phyloP scores from a whole-genome alignment of 164 flowering plant species.

The Macadamia tetraphylla region DNA sequence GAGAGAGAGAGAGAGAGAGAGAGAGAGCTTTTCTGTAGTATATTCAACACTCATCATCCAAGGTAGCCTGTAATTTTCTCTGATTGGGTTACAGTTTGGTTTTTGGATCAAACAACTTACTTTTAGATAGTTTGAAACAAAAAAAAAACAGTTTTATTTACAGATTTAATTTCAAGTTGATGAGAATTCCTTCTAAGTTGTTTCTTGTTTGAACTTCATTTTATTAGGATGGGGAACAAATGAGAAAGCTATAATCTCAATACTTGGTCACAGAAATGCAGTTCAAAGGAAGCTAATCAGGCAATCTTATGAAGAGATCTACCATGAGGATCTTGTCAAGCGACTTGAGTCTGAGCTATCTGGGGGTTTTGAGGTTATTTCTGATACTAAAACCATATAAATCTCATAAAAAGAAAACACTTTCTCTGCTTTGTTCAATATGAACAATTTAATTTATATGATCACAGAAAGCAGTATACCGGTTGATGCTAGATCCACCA shows the following conservation, averaged over 20 bases:
- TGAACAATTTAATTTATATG: neutral
- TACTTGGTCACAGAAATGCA: conserved; percentile 47
- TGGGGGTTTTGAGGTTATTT: conserved; percentile 43
- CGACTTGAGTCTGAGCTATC: conserved; percentile 44
- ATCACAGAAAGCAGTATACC: conserved; percentile 39
- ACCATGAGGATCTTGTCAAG: conserved; percentile 42
- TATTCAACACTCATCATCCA: no score
- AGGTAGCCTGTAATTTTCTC: neutral
- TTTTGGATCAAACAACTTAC: neutral
- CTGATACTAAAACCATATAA: no score
- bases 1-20: no score
- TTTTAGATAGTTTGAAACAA: neutral
- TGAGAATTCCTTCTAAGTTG: neutral
- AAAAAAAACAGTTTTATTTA: no score
- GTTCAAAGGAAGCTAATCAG: conserved; percentile 43
- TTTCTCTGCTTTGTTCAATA: neutral
- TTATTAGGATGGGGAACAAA: conserved; percentile 50
- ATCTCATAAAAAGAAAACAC: no score
- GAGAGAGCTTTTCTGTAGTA: no score
- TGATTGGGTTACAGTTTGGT: neutral
- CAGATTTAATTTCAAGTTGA: no score
- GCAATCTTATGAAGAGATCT: conserved; percentile 39
- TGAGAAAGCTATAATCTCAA: conserved; percentile 36
- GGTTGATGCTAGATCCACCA: conserved; percentile 64
- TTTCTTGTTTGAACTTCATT: neutral